These are phyloP conservation scores for Triticum monococcum DNA, from an alignment of 176 grass and related monocot genomes.

Conservation along the genomic window DNA sequence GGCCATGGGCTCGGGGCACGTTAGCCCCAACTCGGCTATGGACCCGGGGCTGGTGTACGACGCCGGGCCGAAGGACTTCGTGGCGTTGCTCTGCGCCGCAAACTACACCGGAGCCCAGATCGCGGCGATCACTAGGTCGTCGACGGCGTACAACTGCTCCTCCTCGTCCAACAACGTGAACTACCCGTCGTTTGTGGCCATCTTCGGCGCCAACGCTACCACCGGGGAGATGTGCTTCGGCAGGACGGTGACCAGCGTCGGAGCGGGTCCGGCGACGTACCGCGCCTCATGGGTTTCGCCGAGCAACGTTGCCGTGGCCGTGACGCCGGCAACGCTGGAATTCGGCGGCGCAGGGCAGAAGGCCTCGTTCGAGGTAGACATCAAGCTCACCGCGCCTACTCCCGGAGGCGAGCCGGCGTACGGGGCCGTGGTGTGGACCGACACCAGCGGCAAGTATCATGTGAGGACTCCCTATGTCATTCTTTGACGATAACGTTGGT, in stretches of 20 bases:
- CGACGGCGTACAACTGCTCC: slow-evolving; percentile 42
- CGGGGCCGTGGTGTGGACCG: slow-evolving; percentile 35
- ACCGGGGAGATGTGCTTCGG: slow-evolving; percentile 25
- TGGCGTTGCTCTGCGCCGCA: slow-evolving; percentile 53
- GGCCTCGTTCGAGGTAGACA: slow-evolving; percentile 26
- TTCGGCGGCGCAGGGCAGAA: slow-evolving; percentile 35
- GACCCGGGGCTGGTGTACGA: slow-evolving; percentile 74
- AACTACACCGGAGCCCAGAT: slow-evolving; percentile 68
- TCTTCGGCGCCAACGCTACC: slow-evolving; percentile 16
- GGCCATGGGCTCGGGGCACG: slow-evolving; percentile 64
- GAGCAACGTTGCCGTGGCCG: slow-evolving; percentile 15
- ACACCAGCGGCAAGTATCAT: slow-evolving; percentile 15
- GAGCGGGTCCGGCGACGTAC: slow-evolving; percentile 1
- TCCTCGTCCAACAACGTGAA: slow-evolving; percentile 40
- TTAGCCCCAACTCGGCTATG: slow-evolving; percentile 65
- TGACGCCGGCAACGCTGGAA: slow-evolving; percentile 27
- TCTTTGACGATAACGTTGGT: neutral
- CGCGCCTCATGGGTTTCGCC: neutral
- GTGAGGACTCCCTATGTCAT: slow-evolving; percentile 41
- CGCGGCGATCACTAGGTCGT: slow-evolving; percentile 48
- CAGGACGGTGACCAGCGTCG: slow-evolving; percentile 45
- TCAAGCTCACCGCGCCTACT: slow-evolving; percentile 28
- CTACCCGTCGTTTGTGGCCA: slow-evolving; percentile 51
- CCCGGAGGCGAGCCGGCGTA: slow-evolving; percentile 3
- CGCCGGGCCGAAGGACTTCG: slow-evolving; percentile 50